Conservation (phyloP, 2,329 filamentous ascomycete genomes). For the Pseudocercospora macadamiae region DNA sequence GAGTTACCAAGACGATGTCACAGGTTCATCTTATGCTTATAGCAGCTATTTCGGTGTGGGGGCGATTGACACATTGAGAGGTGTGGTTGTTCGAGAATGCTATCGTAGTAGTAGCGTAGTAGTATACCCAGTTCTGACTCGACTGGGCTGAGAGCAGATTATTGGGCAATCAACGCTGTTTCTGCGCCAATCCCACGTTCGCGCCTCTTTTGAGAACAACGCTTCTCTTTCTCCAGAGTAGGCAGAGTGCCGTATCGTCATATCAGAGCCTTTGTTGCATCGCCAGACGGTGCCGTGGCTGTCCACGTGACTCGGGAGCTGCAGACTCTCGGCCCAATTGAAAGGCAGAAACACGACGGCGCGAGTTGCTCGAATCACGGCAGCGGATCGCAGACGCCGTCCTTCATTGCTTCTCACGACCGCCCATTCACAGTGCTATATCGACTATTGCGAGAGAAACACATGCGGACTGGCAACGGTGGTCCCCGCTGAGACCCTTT, state of each 20-base stretch:
- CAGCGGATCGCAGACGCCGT: background rate
- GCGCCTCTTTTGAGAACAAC: background rate
- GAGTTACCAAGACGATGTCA: background rate
- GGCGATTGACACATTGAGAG: background rate
- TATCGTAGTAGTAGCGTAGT: background rate
- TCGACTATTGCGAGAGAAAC: background rate
- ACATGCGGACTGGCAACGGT: background rate
- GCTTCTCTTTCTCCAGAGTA: background rate
- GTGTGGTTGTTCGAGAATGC: background rate
- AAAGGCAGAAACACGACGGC: background rate
- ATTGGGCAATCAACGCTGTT: background rate
- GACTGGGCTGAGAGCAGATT: background rate
- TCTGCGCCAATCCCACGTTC: background rate
- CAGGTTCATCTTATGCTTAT: no score
- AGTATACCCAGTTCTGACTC: conserved; percentile 4
- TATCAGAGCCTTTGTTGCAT: background rate
- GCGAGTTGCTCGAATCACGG: background rate
- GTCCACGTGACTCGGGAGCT: background rate
- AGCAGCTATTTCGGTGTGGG: background rate
- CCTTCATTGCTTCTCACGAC: background rate
- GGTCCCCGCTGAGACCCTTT: conserved; percentile 3
- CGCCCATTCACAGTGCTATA: background rate
- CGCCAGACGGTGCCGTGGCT: background rate
- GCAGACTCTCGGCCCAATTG: conserved; percentile 1
- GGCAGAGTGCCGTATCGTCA: background rate